These are phyloP conservation scores for Nyssa sinensis DNA, from an alignment of 148 eudicot species.

Conservation along the genomic window DNA sequence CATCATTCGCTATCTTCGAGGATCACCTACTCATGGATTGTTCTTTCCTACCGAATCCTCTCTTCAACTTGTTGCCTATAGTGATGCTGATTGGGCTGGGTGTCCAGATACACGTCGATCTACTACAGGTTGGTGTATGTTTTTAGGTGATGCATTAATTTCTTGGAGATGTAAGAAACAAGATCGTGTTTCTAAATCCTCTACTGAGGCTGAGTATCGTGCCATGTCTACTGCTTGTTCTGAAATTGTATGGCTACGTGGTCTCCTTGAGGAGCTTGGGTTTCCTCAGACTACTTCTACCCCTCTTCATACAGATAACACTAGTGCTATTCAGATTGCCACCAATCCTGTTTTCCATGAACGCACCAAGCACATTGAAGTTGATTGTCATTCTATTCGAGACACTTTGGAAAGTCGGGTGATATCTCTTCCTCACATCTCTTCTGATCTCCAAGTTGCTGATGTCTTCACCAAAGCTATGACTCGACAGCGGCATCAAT, in stretches of 20 bases:
- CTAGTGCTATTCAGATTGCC: constrained; percentile 8
- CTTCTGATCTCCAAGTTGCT: no score
- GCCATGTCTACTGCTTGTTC: neutral
- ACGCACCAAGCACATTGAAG: neutral
- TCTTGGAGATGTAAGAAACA: constrained; percentile 2
- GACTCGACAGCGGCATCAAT: no score
- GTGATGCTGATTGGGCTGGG: neutral
- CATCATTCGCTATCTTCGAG: neutral
- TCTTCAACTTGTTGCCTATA: neutral
- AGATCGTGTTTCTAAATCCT: neutral
- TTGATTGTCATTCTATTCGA: no score
- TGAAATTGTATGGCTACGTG: neutral
- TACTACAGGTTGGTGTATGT: constrained; percentile 2
- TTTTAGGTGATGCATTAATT: neutral
- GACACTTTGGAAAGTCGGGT: no score
- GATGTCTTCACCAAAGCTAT: no score
- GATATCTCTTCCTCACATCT: no score
- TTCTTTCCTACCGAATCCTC: neutral
- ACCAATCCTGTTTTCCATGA: neutral
- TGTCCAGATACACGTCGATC: neutral
- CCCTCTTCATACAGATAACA: constrained; percentile 4
- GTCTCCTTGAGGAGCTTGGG: neutral
- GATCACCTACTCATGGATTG: neutral
- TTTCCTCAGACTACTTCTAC: neutral
- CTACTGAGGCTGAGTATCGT: neutral